Base-by-base conservation (phyloP, 192 early-diverging fungal species). In the Coemansia sp. region DNA sequence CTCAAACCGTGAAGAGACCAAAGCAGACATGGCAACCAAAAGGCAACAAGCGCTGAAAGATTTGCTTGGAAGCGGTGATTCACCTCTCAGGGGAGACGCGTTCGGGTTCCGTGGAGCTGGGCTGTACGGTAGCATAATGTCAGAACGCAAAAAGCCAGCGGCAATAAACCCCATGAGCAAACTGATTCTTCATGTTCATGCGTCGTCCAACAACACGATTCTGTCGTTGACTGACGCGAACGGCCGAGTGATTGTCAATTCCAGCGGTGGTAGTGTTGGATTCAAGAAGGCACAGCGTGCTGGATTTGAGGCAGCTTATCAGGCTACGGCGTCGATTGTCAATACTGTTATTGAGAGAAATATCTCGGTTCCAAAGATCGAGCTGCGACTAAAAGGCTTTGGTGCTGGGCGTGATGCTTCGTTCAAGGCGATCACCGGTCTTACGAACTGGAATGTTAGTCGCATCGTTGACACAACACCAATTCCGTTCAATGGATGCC, bases 251-350 rank as follows among this genome's bases (percentile, higher is more conserved):
- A 75, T 97, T 41, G 82, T 89, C 30, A 89, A 86, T 55, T 83
- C 90, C 43, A 92, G 92, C 6, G 94, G 91, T 23, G 96, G 96
- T 24, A 86, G 84, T 16, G 89, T 88, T 6, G 93, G 93, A 30
- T 92, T 98, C 67, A 93, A 90, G 67, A 96, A 96, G 76, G 89
- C 95, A 14, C 87, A 91, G 60, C 88, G 96, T 16, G 90, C 92
- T 45, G 93, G 92, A 34, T 91, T 87, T 67, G 96, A 98, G 78
- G 93, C 93, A 26, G 95, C 93, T 7, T 95, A 97, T 77, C 94
- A 93, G 84, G 91, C 94, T 8, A 90, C 92, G 46, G 66, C 83
- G 39, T 87, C 90, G 73, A 62, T 97, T 68, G 83, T 91, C 39
- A 86, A 89, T 26, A 88, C 86, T 57, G 84, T 87, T 38, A 75